These are phyloP conservation scores for Parasarocladium wereldwijsianum DNA, from an alignment of 2,329 filamentous ascomycete genomes.

Conservation along the genomic window DNA sequence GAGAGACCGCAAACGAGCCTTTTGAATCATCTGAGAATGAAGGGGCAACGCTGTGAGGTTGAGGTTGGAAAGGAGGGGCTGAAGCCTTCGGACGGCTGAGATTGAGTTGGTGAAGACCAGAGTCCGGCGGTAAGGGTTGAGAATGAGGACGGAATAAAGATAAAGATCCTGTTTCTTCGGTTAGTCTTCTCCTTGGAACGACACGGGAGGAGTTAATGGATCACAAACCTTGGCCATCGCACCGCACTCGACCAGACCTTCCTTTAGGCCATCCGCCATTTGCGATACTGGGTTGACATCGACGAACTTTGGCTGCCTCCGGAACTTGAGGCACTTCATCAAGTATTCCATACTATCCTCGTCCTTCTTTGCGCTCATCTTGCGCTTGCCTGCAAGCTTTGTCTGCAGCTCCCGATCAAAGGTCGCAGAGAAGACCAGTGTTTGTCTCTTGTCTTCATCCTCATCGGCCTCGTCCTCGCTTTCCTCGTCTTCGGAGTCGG, in stretches of 20 bases:
- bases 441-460: constrained; percentile 48
- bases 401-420: constrained; percentile 86
- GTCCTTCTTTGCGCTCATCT: constrained; percentile 37
- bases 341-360: constrained; percentile 86
- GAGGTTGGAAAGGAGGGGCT: constrained; percentile 72
- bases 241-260: constrained; percentile 82
- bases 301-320: constrained; percentile 74
- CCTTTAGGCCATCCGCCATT: constrained; percentile 74
- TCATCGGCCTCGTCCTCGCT: constrained; percentile 29
- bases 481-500: constrained; percentile 37
- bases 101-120: constrained; percentile 96
- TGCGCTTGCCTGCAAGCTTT: constrained; percentile 54
- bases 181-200: no score
- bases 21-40: constrained; percentile 92
- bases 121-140: constrained; percentile 67
- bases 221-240: constrained; percentile 71
- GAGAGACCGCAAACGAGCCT: constrained; percentile 81
- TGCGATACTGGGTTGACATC: constrained; percentile 82
- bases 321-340: constrained; percentile 77
- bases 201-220: not conserved
- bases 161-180: constrained; percentile 68
- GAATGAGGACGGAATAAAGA: constrained; percentile 73
- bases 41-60: constrained; percentile 62
- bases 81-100: constrained; percentile 73
- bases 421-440: constrained; percentile 90